Evolutionary conservation across 768 basidiomycete species (phyloP), one percentile per base, ranked within the genome.

Genomic region (Coprinellus aureogranulatus): DNA sequence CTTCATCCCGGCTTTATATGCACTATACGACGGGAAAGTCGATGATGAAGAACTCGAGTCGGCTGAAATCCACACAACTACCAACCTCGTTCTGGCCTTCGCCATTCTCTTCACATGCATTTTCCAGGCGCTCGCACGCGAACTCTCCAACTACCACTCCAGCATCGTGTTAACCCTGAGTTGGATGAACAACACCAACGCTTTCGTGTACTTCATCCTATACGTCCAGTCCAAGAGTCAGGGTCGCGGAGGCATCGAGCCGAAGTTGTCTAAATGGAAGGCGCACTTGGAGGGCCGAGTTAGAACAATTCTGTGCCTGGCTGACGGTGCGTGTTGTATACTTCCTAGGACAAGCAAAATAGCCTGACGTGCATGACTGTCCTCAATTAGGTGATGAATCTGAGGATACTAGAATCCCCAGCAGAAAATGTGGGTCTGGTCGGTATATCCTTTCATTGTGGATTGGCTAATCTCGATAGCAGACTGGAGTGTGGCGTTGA

Each of bases 111-210:
- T 69, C 40, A 63, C 69, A 0, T 59, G 65, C 12, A 59, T 68
- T 25, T 57, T 68, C 12, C 58, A 68, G 54, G 67, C 63, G 1
- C 23, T 20, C 25, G 61, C 62, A 0, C 11, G 37, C 2, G 57
- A 56, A 3, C 37, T 70, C 16, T 49, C 64, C 9, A 61, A 51
- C 28, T 67, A 61, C 54, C 65, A 69, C 53, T 61, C 55, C 8
- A 57, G 46, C 31, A 59, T 70, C 53, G 54, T 72, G 25, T 66
- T 70, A 34, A 62, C 59, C 45, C 59, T 66, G 37, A 63, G 62
- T 52, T 71, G 70, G 67, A 66, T 65, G 61, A 67, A 65, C 50
- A 67, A 66, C 44, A 67, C 63, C 9, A 68, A 62, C 39, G 39
- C 61, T 8, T 58, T 58, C 30, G 30, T 52, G 12, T 58, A 52